Evolutionary conservation across 805 yeast genomes (phyloP), one percentile per base, ranked within the genome.

Genomic region (Suhomyces canberraensis): DNA sequence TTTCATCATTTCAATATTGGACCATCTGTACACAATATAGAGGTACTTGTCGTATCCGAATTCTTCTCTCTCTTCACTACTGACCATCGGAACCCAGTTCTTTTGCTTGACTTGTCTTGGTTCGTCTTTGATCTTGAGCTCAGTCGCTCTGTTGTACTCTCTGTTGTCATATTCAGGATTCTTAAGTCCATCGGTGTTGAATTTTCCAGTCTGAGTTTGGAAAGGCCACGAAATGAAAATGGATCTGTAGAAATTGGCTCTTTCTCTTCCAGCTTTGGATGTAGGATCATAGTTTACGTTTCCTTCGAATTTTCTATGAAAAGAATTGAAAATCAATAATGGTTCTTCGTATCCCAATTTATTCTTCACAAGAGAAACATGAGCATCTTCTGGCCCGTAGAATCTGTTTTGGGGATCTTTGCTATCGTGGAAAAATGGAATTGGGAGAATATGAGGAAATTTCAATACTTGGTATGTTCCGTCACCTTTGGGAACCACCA

Each of bases 361-460:
- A 38, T 61, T 59, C 21, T 45, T 51, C 7, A 61, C 58, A 9
- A 66, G 37, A 6, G 71, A 43, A 22, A 74, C 51, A 19, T 78
- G 58, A 1, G 80, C 76, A 46, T 75, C 78, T 50, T 75, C 78
- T 2, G 79, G 75, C 0, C 80, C 79, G 34, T 59, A 43, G 37
- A 46, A 60, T 13, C 45, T 46, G 25, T 41, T 38, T 8, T 45
- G 39, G 9, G 42, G 44, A 35, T 51, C 45, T 21, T 40, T 43
- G 25, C 43, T 35, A 33, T 58, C 58, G 34, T 52, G 57, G 31
- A 36, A 54, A 27, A 58, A 52, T n/a, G 66, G 64, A 17, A 61
- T 48, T 7, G 62, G 58, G 16, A 61, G 31, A 22, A 63, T 42
- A n/a, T 32, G 20, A 1, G 69, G 69, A 35, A 52, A 61, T n/a